Percentiles rank a stretch among this genome's conserved stretches.
Evolutionary conservation across 345 rosid species (phyloP).

Genomic region (Camelina hispida): DNA sequence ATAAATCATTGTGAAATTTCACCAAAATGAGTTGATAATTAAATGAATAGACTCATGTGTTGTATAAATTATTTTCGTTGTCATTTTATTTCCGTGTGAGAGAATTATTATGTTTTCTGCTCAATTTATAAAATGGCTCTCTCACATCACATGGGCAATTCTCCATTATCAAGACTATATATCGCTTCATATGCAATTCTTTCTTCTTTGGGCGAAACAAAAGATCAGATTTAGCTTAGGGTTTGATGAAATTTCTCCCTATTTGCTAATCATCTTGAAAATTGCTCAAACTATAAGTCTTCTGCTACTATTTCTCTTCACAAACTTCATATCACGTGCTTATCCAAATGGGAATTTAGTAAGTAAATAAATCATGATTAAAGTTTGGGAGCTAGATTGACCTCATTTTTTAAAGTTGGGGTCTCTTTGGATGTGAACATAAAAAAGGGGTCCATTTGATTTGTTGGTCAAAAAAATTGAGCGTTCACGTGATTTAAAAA

Average conservation of each 20-base stretch:
- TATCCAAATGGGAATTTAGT: slow-evolving; percentile 25
- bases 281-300: slow-evolving; percentile 21
- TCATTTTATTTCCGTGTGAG: not conserved
- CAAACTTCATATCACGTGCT: slow-evolving; percentile 31
- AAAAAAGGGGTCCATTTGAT: slow-evolving; percentile 38
- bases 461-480: slow-evolving; percentile 35
- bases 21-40: not conserved
- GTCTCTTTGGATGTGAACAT: slow-evolving; percentile 30
- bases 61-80: not conserved
- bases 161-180: slow-evolving; percentile 31
- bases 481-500: slow-evolving; percentile 40
- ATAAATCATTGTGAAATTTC: too few relatives aligned
- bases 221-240: slow-evolving; percentile 44
- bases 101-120: slow-evolving; percentile 25
- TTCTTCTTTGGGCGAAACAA: slow-evolving; percentile 48
- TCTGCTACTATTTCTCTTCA: slow-evolving; percentile 20
- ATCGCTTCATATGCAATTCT: slow-evolving; percentile 42
- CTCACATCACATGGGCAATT: slow-evolving; percentile 39
- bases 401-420: slow-evolving; percentile 19
- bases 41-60: not conserved
- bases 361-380: slow-evolving; percentile 7
- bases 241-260: slow-evolving; percentile 36
- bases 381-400: slow-evolving; percentile 34
- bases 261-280: slow-evolving; percentile 38
- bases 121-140: slow-evolving; percentile 7